phyloP scores from a whole-genome alignment of 495 filamentous ascomycete species.

The Trichoderma asperelloides region DNA sequence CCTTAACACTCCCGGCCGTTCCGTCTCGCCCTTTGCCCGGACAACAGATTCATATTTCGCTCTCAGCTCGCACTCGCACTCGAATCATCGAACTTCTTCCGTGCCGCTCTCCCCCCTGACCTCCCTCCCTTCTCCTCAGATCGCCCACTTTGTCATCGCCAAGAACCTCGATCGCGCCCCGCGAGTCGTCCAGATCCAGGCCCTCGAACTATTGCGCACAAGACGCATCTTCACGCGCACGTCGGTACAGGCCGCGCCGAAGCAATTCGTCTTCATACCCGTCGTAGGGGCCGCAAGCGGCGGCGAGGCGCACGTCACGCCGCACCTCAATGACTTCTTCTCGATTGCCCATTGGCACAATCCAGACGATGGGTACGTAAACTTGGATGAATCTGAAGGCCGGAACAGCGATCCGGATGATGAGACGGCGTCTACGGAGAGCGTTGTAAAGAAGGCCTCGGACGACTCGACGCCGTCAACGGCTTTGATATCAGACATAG shows the following conservation, averaged over 20 bases:
- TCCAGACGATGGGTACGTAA: slow-evolving; percentile 58
- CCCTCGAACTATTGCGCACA: slow-evolving; percentile 72
- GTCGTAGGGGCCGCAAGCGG: slow-evolving; percentile 45
- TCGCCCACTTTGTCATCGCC: slow-evolving; percentile 75
- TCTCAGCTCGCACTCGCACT: background rate
- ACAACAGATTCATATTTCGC: slow-evolving; percentile 17
- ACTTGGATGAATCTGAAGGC: slow-evolving; percentile 50
- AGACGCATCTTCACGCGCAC: slow-evolving; percentile 67
- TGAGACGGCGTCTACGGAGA: slow-evolving; percentile 22
- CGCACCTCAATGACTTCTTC: slow-evolving; percentile 69
- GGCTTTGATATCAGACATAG: slow-evolving; percentile 2
- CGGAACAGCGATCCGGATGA: slow-evolving; percentile 12
- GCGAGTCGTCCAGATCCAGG: slow-evolving; percentile 73
- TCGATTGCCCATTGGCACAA: slow-evolving; percentile 85
- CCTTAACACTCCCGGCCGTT: slow-evolving; percentile 20
- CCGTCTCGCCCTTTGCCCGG: slow-evolving; percentile 20
- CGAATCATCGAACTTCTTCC: slow-evolving; percentile 5
- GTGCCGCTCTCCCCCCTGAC: slow-evolving; percentile 9
- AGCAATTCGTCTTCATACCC: slow-evolving; percentile 73
- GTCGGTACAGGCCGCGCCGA: slow-evolving; percentile 61
- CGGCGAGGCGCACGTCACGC: slow-evolving; percentile 35
- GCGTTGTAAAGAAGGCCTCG: slow-evolving; percentile 23
- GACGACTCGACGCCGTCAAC: background rate
- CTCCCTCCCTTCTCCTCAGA: slow-evolving; percentile 20
- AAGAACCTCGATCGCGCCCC: slow-evolving; percentile 65